Evolutionary conservation across 2,329 filamentous ascomycete species (phyloP).

Genomic region (Coniochaeta sp.): DNA sequence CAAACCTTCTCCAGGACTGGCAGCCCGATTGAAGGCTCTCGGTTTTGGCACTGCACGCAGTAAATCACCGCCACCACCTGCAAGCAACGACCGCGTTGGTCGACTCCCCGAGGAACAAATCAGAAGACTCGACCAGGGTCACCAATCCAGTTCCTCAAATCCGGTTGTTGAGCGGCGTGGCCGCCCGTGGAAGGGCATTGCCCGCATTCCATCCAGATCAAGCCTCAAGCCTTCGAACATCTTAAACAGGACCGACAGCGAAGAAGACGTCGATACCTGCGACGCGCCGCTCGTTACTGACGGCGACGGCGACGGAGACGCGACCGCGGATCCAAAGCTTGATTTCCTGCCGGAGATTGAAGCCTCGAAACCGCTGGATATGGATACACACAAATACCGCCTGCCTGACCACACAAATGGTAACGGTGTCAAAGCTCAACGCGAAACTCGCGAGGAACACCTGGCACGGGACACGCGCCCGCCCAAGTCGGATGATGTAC

Average conservation of each 20-base stretch:
- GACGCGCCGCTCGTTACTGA: conserved; percentile 11
- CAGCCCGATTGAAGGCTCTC: conserved; percentile 57
- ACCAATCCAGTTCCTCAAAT: conserved; percentile 45
- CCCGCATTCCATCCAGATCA: conserved; percentile 37
- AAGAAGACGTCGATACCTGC: conserved; percentile 9
- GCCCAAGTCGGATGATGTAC: conserved; percentile 28
- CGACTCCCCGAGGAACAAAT: conserved; percentile 65
- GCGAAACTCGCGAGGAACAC: conserved; percentile 50
- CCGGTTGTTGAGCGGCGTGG: conserved; percentile 56
- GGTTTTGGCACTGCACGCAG: conserved; percentile 45
- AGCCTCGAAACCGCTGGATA: conserved; percentile 42
- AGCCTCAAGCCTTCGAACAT: conserved; percentile 15
- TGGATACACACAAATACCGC: conserved; percentile 69
- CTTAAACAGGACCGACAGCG: conserved; percentile 8
- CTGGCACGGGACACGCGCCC: conserved; percentile 40
- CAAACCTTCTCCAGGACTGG: conserved; percentile 57
- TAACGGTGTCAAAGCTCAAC: conserved; percentile 58
- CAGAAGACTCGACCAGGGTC: conserved; percentile 59
- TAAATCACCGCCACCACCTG: conserved; percentile 23
- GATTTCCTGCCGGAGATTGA: conserved; percentile 44
- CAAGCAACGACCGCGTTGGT: conserved; percentile 44
- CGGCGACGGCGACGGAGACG: conserved; percentile 22
- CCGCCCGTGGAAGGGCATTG: conserved; percentile 64
- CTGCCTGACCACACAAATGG: conserved; percentile 63
- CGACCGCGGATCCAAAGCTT: conserved; percentile 18